Evolutionary conservation across 805 yeast species (phyloP), one percentile per base, ranked within the genome.

Genomic region (Ogataea parapolymorpha): DNA sequence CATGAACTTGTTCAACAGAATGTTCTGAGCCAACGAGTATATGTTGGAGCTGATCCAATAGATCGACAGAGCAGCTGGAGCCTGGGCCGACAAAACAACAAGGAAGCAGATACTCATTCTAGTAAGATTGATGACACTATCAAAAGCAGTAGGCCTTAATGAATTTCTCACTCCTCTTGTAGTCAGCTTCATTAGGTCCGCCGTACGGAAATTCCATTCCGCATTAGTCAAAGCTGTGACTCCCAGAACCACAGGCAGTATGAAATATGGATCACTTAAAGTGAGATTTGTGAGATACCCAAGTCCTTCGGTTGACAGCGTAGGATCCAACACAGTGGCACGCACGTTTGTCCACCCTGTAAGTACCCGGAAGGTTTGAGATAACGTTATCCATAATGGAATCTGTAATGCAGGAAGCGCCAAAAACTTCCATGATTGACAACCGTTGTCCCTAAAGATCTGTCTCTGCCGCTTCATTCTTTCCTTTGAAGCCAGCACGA

Each of bases 31-130:
- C 44, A 86, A 64, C 2, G 97, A 89, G 57, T 72, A 90, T 4
- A 73, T 51, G 57, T 88, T 90, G 0, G 96, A 88, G 33, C 91
- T 79, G 23, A 87, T 72, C 99, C 98, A 91, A 63, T 90, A 91
- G n/a, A 88, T 58, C 0, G 83, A 77, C 26, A 90, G 65, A 0
- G 95, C 87, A 22, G 82, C 68, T 0, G 98, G 95, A 0, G 95
- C 95, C 54, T 89, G 93, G 29, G 89, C 77, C 0, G 95, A 72
- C 14, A 89, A 69, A 5, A 88, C 89, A 83, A 88, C 87, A 63
- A 91, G 69, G 49, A 86, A 79, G 1, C 89, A 79, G 38, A 85
- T 78, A 16, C 91, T 79, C 48, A 86, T 70, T 53, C 96, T 70
- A 2, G 95, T 77, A 2, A 85, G 55, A 46, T 80, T 87, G 40